A percentile compares a stretch with the other conserved stretches of the same genome.
phyloP scores from a whole-genome alignment of 2,329 filamentous ascomycete species.

The Akanthomyces lecanii region DNA sequence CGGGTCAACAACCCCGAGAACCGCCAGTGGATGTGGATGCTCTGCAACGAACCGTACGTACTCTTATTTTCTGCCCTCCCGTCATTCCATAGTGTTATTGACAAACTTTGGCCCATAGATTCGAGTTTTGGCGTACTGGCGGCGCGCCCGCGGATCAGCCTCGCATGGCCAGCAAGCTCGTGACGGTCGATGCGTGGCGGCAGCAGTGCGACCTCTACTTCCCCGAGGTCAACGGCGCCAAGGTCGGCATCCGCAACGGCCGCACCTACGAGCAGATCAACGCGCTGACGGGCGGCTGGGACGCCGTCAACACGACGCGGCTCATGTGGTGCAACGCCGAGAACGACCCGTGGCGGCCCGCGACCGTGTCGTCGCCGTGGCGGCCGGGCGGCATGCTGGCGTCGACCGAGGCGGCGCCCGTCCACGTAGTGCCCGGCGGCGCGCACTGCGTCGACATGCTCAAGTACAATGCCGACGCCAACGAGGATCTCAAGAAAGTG shows the following conservation, averaged over 20 bases:
- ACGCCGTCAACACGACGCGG: conserved; percentile 6
- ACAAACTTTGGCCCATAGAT: background rate
- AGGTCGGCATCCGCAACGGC: conserved; percentile 32
- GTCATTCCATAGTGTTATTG: background rate
- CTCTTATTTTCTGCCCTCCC: conserved; percentile 22
- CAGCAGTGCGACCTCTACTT: conserved; percentile 9
- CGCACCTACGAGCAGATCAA: conserved; percentile 35
- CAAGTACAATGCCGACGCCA: conserved; percentile 50
- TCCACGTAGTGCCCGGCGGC: conserved; percentile 34
- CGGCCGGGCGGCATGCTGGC: conserved; percentile 29
- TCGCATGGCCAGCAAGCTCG: conserved; percentile 32
- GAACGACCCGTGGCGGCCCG: conserved; percentile 12
- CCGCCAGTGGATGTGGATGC: conserved; percentile 45
- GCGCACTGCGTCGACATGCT: conserved; percentile 61
- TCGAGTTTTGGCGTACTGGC: conserved; percentile 9
- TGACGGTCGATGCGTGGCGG: background rate
- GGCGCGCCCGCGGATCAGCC: conserved; percentile 37
- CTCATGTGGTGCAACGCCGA: conserved; percentile 16
- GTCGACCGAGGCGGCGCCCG: conserved; percentile 43
- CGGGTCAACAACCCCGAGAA: conserved; percentile 42
- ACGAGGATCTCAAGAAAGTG: conserved; percentile 55
- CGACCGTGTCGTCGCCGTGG: conserved; percentile 6
- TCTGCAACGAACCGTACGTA: conserved; percentile 24
- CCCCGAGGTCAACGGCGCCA: conserved; percentile 2
- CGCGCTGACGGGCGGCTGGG: conserved; percentile 12